These are phyloP conservation scores for Mycena kentingensis DNA, from an alignment of 768 basidiomycete genomes.

Conservation along the genomic window DNA sequence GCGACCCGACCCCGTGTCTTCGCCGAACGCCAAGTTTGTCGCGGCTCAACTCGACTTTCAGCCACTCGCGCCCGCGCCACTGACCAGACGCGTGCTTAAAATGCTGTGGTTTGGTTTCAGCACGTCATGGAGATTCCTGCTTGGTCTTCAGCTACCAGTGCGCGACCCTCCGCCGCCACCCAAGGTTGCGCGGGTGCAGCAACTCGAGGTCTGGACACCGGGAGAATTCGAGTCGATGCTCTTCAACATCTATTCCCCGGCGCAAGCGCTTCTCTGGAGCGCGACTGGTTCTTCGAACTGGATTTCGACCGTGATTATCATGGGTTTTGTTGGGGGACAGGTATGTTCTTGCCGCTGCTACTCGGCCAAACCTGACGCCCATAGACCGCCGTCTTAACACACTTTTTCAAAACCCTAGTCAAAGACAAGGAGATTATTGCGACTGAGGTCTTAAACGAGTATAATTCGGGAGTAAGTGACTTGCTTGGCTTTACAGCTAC, in stretches of 20 bases:
- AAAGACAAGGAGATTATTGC: conserved; percentile 78
- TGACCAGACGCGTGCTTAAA: conserved; percentile 43
- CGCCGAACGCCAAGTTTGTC: conserved; percentile 70
- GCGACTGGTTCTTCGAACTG: conserved; percentile 72
- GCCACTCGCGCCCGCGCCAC: conserved; percentile 45
- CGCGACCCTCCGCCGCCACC: conserved; percentile 38
- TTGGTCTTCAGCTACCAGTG: conserved; percentile 57
- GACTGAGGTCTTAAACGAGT: conserved; percentile 82
- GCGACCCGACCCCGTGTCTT: conserved; percentile 64
- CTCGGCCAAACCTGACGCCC: not conserved
- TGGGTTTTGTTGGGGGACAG: conserved; percentile 67
- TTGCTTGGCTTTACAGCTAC: not conserved
- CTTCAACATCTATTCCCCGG: conserved; percentile 78
- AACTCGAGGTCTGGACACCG: conserved; percentile 78
- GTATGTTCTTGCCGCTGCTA: conserved; percentile 38
- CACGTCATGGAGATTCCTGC: conserved; percentile 64
- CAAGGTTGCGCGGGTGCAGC: conserved; percentile 61
- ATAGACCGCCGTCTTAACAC: conserved; percentile 53
- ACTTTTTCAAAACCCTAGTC: conserved; percentile 61
- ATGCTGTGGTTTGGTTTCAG: conserved; percentile 56
- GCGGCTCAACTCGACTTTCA: conserved; percentile 52
- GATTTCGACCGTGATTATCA: conserved; percentile 69
- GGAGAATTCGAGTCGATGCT: conserved; percentile 69
- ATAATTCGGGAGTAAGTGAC: conserved; percentile 69
- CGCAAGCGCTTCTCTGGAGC: conserved; percentile 74